phyloP scores from a whole-genome alignment of 176 grass and related monocot genomes.

The Oryza glaberrima region DNA sequence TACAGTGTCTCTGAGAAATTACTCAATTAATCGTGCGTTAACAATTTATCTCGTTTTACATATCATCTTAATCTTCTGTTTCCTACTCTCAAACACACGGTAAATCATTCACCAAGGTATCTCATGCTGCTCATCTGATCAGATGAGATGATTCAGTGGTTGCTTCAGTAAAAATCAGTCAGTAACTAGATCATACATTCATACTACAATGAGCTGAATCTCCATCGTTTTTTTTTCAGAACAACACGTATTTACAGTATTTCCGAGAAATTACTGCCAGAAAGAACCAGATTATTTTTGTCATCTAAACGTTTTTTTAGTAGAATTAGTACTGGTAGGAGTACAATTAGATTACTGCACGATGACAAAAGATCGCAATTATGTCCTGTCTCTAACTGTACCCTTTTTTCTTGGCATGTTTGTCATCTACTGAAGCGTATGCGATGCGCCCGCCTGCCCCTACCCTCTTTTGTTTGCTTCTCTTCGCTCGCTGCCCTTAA shows the following conservation, averaged over 20 bases:
- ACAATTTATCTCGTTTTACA: too few species aligned
- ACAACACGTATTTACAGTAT: background rate
- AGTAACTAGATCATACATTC: background rate
- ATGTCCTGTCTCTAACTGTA: background rate
- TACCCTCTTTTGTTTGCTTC: slow-evolving; percentile 9
- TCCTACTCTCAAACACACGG: too few species aligned
- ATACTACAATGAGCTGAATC: too few species aligned
- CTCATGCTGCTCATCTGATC: too few species aligned
- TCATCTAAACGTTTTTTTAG: background rate
- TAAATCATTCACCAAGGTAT: too few species aligned
- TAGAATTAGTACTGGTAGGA: background rate
- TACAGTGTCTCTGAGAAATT: background rate
- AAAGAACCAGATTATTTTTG: background rate
- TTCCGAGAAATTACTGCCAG: background rate
- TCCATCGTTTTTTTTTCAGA: background rate
- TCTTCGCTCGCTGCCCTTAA: background rate
- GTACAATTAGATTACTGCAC: background rate
- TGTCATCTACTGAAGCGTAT: background rate
- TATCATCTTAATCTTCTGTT: too few species aligned
- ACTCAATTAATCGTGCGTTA: background rate
- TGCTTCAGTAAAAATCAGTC: too few species aligned
- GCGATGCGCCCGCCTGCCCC: background rate
- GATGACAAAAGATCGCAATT: background rate
- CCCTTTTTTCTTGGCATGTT: background rate
- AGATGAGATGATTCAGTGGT: too few species aligned